Conservation (phyloP, 1,139 yeast species). For the Yamadazyma taylorii region DNA sequence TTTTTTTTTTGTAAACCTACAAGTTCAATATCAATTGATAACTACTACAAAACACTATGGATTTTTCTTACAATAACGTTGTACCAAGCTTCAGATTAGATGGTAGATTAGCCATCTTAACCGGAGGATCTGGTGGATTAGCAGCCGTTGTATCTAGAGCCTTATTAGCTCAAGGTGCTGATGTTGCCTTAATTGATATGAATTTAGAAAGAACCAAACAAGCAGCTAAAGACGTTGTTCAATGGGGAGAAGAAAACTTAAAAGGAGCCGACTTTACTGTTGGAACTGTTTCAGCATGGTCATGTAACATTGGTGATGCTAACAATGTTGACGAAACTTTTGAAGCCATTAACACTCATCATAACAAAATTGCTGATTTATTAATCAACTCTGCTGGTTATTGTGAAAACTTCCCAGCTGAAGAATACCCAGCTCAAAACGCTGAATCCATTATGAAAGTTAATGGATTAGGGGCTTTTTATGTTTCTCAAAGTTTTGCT, state of each 20-base stretch:
- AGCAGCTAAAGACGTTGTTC: constrained; percentile 58
- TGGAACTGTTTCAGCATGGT: constrained; percentile 65
- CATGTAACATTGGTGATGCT: constrained; percentile 73
- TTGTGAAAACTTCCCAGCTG: constrained; percentile 76
- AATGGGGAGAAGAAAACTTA: constrained; percentile 53
- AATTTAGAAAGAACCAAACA: constrained; percentile 58
- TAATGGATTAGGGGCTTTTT: constrained; percentile 73
- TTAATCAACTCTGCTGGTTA: constrained; percentile 83
- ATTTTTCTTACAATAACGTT: constrained; percentile 42
- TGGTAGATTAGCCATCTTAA: constrained; percentile 69
- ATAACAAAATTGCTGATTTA: constrained; percentile 61
- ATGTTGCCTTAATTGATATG: constrained; percentile 74
- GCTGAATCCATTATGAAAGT: constrained; percentile 72
- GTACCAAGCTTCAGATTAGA: constrained; percentile 63
- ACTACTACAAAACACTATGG: constrained; percentile 24
- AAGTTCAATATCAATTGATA: background rate
- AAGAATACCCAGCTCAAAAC: constrained; percentile 70
- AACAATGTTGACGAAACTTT: constrained; percentile 57
- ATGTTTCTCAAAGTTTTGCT: constrained; percentile 62
- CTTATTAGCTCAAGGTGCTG: constrained; percentile 68
- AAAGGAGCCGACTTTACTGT: constrained; percentile 42
- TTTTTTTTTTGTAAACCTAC: background rate
- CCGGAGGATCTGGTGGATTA: constrained; percentile 85
- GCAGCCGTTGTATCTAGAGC: constrained; percentile 70
- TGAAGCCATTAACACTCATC: constrained; percentile 52